Evolutionary conservation across 2,329 filamentous ascomycete species (phyloP), one percentile per base, ranked within the genome.

Genomic region (Fusarium dlaminii): DNA sequence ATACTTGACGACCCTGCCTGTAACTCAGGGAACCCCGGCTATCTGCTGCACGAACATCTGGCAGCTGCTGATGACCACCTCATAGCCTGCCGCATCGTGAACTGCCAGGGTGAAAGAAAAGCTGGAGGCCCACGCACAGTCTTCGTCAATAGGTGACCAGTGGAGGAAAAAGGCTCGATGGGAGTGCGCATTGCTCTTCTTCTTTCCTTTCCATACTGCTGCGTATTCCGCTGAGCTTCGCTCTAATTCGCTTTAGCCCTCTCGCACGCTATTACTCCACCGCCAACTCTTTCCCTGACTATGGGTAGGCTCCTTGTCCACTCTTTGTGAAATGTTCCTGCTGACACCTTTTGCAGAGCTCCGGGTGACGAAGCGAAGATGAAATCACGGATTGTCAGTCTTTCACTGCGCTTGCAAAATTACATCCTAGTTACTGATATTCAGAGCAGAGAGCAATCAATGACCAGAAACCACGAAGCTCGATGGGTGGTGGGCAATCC

Each of bases 251-350:
- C 15, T 59, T 61, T 64, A 83, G 82, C 75, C 76, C 81, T 58
- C 73, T 80, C 62, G 74, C 74, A 60, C 79, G 82, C 66, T 84
- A 84, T 68, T 67, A 76, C 61, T 84, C 82, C 64, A 71, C 81
- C 66, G 79, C 79, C 70, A 79, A 80, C 75, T 83, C 82, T 67
- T 82, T 83, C 74, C 83, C 83, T 57, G 83, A 84, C 77, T 85
- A 84, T 84, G 83, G 81, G 83, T 84, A 81, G 60, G 76, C 66
- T 67, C 67, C 64, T 70, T 55, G 52, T 55, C 52, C 42, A 34
- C 36, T 59, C 59, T 36, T 37, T 32, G 17, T 60, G 40, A 66
- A 43, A 60, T 39, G 32, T 59, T 43, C 52, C 65, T 63, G 64
- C 76, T 80, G 72, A 75, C 75, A 51, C 51, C 36, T 49, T 48